Evolutionary conservation across 1,139 yeast species (phyloP).

Genomic region (Scheffersomyces cryptocercus): DNA sequence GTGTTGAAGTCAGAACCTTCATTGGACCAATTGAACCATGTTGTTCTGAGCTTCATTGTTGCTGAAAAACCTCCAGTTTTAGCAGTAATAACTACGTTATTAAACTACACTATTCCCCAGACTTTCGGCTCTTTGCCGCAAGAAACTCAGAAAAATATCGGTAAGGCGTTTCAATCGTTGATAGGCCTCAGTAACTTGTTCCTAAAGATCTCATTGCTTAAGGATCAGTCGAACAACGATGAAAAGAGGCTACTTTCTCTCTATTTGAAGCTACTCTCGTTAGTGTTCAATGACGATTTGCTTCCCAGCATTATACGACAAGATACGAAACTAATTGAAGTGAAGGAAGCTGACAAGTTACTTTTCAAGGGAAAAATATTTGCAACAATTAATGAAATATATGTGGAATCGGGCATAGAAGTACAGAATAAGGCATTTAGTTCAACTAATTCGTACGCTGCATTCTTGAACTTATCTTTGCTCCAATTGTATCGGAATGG

Average conservation of each 20-base stretch:
- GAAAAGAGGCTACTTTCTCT: slow-evolving; percentile 1
- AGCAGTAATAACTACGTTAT: slow-evolving; percentile 21
- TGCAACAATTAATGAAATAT: slow-evolving; percentile 26
- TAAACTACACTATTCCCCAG: slow-evolving; percentile 36
- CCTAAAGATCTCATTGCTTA: slow-evolving; percentile 15
- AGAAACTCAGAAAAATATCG: slow-evolving; percentile 10
- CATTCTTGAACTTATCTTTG: slow-evolving; percentile 21
- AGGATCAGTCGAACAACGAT: slow-evolving; percentile 2
- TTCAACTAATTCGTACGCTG: slow-evolving; percentile 22
- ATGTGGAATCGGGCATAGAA: slow-evolving; percentile 8
- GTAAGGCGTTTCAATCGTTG: slow-evolving; percentile 19
- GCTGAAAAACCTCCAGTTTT: not conserved
- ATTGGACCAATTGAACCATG: not conserved
- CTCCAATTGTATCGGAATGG: slow-evolving; percentile 10
- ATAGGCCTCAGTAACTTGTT: slow-evolving; percentile 33
- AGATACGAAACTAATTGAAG: slow-evolving; percentile 12
- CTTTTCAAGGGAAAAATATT: slow-evolving; percentile 36
- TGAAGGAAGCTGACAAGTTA: slow-evolving; percentile 38
- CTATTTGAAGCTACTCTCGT: slow-evolving; percentile 10
- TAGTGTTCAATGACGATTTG: slow-evolving; percentile 21
- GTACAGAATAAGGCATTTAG: slow-evolving; percentile 12
- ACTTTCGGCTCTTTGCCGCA: slow-evolving; percentile 18
- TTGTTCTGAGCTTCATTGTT: not conserved
- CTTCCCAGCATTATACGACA: slow-evolving; percentile 13
- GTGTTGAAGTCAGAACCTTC: not conserved